phyloP scores from a whole-genome alignment of 768 basidiomycete species.

The Pleurotus tuoliensis region DNA sequence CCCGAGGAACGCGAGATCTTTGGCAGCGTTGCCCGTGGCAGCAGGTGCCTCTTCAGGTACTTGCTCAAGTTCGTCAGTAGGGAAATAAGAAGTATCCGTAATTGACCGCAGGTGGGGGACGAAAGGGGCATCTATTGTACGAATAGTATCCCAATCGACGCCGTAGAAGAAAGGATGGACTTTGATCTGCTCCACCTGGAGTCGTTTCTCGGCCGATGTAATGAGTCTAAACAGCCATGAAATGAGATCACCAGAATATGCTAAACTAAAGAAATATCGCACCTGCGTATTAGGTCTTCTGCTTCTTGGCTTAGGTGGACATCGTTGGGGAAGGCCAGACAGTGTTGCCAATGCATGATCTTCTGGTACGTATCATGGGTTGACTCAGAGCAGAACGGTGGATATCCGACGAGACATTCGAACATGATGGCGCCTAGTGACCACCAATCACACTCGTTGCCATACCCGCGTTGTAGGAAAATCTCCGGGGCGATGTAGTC shows the following conservation, averaged over 20 bases:
- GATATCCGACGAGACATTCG: slow-evolving; percentile 95
- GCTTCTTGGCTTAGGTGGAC: slow-evolving; percentile 89
- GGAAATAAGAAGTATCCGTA: slow-evolving; percentile 98
- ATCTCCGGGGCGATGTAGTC: slow-evolving; percentile 98
- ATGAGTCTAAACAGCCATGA: slow-evolving; percentile 55
- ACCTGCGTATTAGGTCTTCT: slow-evolving; percentile 86
- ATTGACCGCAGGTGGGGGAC: slow-evolving; percentile 92
- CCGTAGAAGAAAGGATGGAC: slow-evolving; percentile 92
- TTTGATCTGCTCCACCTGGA: slow-evolving; percentile 85
- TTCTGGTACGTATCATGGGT: slow-evolving; percentile 98
- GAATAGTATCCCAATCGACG: slow-evolving; percentile 88
- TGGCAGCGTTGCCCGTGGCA: slow-evolving; percentile 40
- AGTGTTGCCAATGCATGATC: slow-evolving; percentile 90
- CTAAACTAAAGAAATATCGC: slow-evolving; percentile 17
- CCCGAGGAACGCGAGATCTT: slow-evolving; percentile 69
- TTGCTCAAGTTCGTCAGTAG: slow-evolving; percentile 90
- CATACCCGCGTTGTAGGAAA: slow-evolving; percentile 95
- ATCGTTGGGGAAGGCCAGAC: slow-evolving; percentile 89
- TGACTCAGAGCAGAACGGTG: slow-evolving; percentile 92
- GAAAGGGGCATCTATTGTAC: slow-evolving; percentile 90
- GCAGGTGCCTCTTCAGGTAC: slow-evolving; percentile 41
- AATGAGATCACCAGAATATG: neutral
- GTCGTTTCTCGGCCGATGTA: slow-evolving; percentile 74
- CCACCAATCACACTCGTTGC: slow-evolving; percentile 99
- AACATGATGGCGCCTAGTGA: slow-evolving; percentile 98